Evolutionary conservation across 2,329 filamentous ascomycete species (phyloP).

Genomic region (Beauveria australis): DNA sequence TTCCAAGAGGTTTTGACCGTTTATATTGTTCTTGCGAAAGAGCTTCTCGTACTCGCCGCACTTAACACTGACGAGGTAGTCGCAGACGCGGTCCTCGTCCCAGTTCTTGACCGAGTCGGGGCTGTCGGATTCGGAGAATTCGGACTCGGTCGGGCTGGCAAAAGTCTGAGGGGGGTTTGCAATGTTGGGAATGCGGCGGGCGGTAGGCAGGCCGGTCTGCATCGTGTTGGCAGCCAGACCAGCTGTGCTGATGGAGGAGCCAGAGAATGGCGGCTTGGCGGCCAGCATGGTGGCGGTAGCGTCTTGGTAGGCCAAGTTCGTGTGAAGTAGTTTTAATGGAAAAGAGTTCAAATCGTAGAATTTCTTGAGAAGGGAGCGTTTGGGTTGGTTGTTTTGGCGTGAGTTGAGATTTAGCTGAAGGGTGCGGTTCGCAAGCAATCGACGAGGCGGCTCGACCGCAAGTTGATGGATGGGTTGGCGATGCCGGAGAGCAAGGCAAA

Average conservation of each 20-base stretch:
- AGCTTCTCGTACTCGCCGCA: conserved; percentile 89
- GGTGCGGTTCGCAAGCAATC: background rate
- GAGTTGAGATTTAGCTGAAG: background rate
- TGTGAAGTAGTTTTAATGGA: background rate
- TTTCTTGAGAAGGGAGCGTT: background rate
- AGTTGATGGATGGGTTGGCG: background rate
- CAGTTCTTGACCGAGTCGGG: conserved; percentile 73
- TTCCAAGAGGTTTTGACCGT: conserved; percentile 90
- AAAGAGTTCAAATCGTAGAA: background rate
- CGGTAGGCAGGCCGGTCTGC: conserved; percentile 41
- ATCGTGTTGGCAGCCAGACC: conserved; percentile 36
- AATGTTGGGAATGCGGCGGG: conserved; percentile 43
- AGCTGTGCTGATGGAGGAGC: conserved; percentile 38
- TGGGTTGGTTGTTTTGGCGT: background rate
- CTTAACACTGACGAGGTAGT: conserved; percentile 85
- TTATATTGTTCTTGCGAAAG: conserved; percentile 91
- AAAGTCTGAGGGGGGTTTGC: conserved; percentile 49
- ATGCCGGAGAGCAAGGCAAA: background rate
- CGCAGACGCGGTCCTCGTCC: conserved; percentile 85
- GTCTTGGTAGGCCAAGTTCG: background rate
- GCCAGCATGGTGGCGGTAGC: conserved; percentile 53
- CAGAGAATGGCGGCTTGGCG: conserved; percentile 62
- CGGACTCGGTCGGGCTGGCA: conserved; percentile 81
- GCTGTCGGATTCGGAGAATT: conserved; percentile 77
- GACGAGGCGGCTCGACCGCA: background rate